Conservation (phyloP, 352 stramenopile species). For the Phytopythium mirpurense region DNA sequence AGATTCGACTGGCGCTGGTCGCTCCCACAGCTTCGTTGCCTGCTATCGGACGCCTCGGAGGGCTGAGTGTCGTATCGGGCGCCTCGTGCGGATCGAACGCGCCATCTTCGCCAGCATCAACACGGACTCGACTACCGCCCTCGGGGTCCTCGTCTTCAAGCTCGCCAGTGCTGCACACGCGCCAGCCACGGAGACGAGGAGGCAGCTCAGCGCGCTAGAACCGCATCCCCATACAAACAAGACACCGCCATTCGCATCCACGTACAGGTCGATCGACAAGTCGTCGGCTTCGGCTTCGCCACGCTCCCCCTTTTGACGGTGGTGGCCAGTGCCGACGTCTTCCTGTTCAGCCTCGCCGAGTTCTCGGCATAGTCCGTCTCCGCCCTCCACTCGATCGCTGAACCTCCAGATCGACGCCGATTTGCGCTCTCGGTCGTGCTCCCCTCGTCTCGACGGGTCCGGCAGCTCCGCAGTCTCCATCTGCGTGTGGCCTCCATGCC, state of each 20-base stretch:
- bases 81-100: not conserved
- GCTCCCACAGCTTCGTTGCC: too few species aligned
- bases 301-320: too few species aligned
- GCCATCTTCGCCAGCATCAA: not conserved
- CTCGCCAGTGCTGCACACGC: constrained; percentile 23
- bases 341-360: not conserved
- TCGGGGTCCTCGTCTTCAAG: constrained; percentile 3
- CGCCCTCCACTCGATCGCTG: not conserved
- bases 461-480: not conserved
- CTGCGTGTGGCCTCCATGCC: not conserved
- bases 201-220: constrained; percentile 7
- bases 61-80: not conserved
- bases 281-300: constrained; percentile 20
- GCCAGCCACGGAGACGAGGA: constrained; percentile 3
- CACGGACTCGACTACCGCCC: constrained; percentile 2
- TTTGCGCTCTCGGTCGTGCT: not conserved
- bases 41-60: not conserved
- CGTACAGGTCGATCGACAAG: constrained; percentile 67
- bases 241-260: constrained; percentile 3
- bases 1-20: not conserved
- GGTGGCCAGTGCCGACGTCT: too few species aligned
- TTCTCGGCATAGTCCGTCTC: too few species aligned
- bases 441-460: not conserved
- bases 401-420: constrained; percentile 1
- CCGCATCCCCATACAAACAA: constrained; percentile 7